Evolutionary conservation across 2,329 filamentous ascomycete genomes (phyloP).

Genomic region (Colletotrichum kahawae): DNA sequence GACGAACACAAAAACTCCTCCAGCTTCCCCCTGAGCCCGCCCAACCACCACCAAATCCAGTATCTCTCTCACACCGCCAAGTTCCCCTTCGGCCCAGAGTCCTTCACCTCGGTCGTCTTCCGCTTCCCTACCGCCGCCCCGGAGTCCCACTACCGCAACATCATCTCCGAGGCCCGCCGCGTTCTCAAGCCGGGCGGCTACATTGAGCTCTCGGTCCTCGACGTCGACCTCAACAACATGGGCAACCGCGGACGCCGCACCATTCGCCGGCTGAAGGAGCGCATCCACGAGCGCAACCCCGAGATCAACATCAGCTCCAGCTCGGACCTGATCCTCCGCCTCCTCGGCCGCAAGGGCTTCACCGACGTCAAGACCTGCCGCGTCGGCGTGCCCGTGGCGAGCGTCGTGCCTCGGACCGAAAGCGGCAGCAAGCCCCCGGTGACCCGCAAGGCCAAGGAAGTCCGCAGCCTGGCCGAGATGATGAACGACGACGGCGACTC

Average conservation of each 20-base stretch:
- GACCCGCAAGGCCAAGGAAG: constrained; percentile 39
- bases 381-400: constrained; percentile 77
- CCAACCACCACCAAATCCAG: constrained; percentile 78
- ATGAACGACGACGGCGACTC: constrained; percentile 72
- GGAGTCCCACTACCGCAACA: constrained; percentile 71
- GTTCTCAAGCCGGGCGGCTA: constrained; percentile 80
- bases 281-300: constrained; percentile 65
- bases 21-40: constrained; percentile 61
- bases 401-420: constrained; percentile 42
- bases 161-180: constrained; percentile 76
- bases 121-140: constrained; percentile 76
- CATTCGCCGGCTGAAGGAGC: constrained; percentile 74
- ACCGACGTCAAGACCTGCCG: constrained; percentile 75
- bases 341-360: constrained; percentile 74
- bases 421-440: constrained; percentile 19
- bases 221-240: constrained; percentile 84
- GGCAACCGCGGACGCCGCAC: constrained; percentile 72
- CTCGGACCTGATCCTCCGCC: constrained; percentile 65
- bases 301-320: constrained; percentile 65
- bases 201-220: constrained; percentile 79
- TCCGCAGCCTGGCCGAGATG: constrained; percentile 70
- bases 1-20: constrained; percentile 47
- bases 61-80: constrained; percentile 66
- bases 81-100: constrained; percentile 78
- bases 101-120: constrained; percentile 77